Base-by-base conservation (phyloP, 208 protist genomes). In the Trichomonas vaginalis region DNA sequence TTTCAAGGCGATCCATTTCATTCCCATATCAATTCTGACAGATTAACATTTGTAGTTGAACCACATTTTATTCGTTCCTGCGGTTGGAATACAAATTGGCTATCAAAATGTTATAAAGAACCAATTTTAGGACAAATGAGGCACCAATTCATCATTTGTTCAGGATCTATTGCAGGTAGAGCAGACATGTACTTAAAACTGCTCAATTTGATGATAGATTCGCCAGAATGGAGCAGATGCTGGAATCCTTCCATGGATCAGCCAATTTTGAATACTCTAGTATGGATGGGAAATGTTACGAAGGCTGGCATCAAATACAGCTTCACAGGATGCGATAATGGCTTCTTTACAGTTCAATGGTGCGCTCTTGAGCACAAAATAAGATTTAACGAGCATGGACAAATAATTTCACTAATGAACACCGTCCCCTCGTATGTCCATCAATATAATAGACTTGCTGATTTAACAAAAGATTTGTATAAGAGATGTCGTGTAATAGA, bases 1-100 rank as follows among this genome's bases (percentile, higher is more conserved):
- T 90, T 90, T 40, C 82, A 90, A 90, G 82, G 82, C 12, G 82
- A 90, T 90, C 82, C 82, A n/a, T 90, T 90, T n/a, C 10, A 12
- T 10, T 14, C 46, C 8, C n/a, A 46, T n/a, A n/a, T 90, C 42
- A 27, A 14, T 21, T 10, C 3, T 23, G 82, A 90, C 48, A 45
- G 17, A 2, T 40, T 90, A 48, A 48, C 10, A 39, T 90, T 90
- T 32, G 82, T 90, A 48, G 42, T 90, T 48, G 82, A 90, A 17
- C 82, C 82, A 90, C 82, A 90, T 90, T n/a, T 9, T 2, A n/a
- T 90, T 48, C 3, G 42, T 0, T 45, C 3, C 0, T 90, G 82
- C 23, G 82, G 82, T 23, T 90, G 82, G 82, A 90, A 90, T n/a
- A 10, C 17, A 23, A 37, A 3, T 32, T 90, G 82, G 82, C 4